A percentile compares a stretch with the other conserved stretches of the same genome.
Conservation (phyloP, 106 monocot genomes). For the Acorus gramineus region DNA sequence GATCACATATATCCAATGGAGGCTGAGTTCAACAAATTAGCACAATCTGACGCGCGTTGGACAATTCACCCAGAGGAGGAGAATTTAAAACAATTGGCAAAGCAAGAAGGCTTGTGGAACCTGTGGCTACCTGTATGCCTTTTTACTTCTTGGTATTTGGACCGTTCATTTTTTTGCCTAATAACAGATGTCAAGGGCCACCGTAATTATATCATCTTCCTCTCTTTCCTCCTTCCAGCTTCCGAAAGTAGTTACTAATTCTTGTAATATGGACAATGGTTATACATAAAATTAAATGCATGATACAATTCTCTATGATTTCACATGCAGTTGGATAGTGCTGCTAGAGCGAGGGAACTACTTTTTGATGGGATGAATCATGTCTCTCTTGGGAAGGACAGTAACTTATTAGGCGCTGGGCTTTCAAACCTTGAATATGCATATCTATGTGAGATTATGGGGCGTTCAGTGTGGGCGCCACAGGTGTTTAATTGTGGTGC, state of each 20-base stretch:
- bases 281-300: background rate
- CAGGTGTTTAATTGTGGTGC: conserved; percentile 96
- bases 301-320: background rate
- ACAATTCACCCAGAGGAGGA: conserved; percentile 96
- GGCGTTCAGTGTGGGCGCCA: conserved; percentile 91
- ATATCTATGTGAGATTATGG: conserved; percentile 97
- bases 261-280: background rate
- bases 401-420: conserved; percentile 70
- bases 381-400: conserved; percentile 3
- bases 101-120: conserved; percentile 89
- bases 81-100: conserved; percentile 74
- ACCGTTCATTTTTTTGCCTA: background rate
- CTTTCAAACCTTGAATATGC: conserved; percentile 98
- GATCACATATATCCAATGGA: conserved; percentile 88
- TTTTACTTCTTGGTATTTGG: background rate
- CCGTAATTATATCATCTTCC: background rate
- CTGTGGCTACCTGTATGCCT: conserved; percentile 82
- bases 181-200: too few relatives aligned
- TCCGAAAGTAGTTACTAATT: background rate
- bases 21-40: conserved; percentile 67
- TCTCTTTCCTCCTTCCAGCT: background rate
- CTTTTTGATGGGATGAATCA: conserved; percentile 40
- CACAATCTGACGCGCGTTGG: conserved; percentile 78
- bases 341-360: conserved; percentile 80
- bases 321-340: conserved; percentile 76